Evolutionary conservation across 108 stramenopile genomes (phyloP).

Genomic region (Cylindrotheca fusiformis): DNA sequence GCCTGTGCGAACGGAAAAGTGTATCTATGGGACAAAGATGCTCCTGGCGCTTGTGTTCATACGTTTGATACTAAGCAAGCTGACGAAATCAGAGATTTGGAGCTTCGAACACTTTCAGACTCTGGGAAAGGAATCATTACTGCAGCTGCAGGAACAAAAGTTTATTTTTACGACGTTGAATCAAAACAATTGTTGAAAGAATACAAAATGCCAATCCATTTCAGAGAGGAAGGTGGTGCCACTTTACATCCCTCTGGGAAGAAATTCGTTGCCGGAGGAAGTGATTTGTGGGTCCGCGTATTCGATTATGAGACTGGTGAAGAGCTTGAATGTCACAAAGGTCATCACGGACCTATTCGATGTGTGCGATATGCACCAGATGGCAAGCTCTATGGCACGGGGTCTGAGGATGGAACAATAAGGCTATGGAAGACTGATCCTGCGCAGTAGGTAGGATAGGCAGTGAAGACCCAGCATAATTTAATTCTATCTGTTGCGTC

Average conservation of each 20-base stretch:
- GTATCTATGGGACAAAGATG: slow-evolving; percentile 43
- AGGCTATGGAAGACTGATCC: slow-evolving; percentile 93
- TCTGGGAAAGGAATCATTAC: slow-evolving; percentile 57
- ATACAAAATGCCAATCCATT: slow-evolving; percentile 92
- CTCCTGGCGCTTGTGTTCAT: slow-evolving; percentile 15
- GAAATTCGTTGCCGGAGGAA: slow-evolving; percentile 90
- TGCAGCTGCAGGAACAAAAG: slow-evolving; percentile 85
- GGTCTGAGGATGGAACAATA: slow-evolving; percentile 98
- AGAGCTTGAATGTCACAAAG: slow-evolving; percentile 92
- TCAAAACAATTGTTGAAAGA: slow-evolving; percentile 23
- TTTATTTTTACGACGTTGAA: slow-evolving; percentile 69
- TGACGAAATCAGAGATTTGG: slow-evolving; percentile 87
- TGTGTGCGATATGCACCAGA: slow-evolving; percentile 92
- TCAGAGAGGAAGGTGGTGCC: slow-evolving; percentile 93
- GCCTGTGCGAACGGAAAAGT: slow-evolving; percentile 71
- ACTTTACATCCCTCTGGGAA: slow-evolving; percentile 86
- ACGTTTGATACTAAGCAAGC: slow-evolving; percentile 46
- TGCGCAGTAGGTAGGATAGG: not conserved
- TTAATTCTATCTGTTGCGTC: too few species aligned
- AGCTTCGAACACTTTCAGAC: slow-evolving; percentile 49
- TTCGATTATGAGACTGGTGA: slow-evolving; percentile 90
- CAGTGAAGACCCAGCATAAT: not conserved
- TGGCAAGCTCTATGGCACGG: slow-evolving; percentile 90
- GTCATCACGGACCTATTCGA: slow-evolving; percentile 98
- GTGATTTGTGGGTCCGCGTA: slow-evolving; percentile 94